Percentiles rank a stretch among this genome's conserved stretches.
Evolutionary conservation across 2,329 filamentous ascomycete genomes (phyloP).

Genomic region (Parastagonospora avenae): DNA sequence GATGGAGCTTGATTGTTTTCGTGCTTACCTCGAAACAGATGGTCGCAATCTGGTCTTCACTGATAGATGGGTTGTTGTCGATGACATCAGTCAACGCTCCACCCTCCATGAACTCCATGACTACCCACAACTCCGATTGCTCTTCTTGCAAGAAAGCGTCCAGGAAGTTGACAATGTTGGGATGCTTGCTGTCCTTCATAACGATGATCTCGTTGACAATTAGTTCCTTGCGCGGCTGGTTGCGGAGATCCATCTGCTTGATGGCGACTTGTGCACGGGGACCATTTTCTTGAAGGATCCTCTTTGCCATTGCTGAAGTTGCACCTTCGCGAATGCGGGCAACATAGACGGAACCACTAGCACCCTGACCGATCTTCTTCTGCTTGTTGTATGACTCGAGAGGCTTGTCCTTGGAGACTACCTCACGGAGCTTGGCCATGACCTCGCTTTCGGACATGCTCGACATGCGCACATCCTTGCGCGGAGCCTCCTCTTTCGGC

Average conservation of each 20-base stretch:
- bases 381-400: conserved; percentile 97
- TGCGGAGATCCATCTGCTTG: conserved; percentile 99
- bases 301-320: conserved; percentile 77
- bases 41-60: conserved; percentile 95
- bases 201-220: conserved; percentile 99
- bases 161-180: conserved; percentile 98
- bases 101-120: conserved; percentile 99
- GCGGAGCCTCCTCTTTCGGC: conserved; percentile 74
- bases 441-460: conserved; percentile 97
- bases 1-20: conserved; percentile 4
- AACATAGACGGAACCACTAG: conserved; percentile 96
- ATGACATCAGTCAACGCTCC: conserved; percentile 97
- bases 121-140: conserved; percentile 95
- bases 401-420: conserved; percentile 94
- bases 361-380: conserved; percentile 99
- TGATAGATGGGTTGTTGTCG: conserved; percentile 93
- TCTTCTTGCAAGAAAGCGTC: conserved; percentile 97
- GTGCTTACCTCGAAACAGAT: conserved; percentile 87
- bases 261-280: conserved; percentile 90
- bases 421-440: conserved; percentile 92
- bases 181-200: conserved; percentile 98
- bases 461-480: conserved; percentile 96
- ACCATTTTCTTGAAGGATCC: conserved; percentile 79
- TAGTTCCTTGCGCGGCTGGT: conserved; percentile 95
- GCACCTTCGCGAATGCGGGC: conserved; percentile 91